Evolutionary conservation across 495 filamentous ascomycete species (phyloP), one percentile per base, ranked within the genome.

Genomic region (Lichina pygmaea): DNA sequence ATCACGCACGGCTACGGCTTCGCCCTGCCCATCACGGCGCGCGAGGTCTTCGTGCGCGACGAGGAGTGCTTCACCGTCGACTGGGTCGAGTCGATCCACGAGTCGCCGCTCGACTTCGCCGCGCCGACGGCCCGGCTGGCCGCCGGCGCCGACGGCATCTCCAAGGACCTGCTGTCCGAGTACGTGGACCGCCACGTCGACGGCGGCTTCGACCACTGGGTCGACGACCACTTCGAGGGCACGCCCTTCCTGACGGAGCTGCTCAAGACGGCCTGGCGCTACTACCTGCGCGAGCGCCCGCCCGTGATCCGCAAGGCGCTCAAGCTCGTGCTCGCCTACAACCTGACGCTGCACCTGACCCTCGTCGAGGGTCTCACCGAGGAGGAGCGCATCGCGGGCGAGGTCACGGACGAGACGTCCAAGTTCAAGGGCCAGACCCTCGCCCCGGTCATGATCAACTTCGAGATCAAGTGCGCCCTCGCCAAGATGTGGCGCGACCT

Each of bases 361-460:
- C 76, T 92, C 69, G 76, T 93, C 36, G 80, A 92, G 57, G 82
- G 84, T 33, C 67, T 81, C 48, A 75, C 77, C n/a, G 75, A 79
- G 33, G 81, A 93, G 54, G 72, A 82, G 49, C 58, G 64, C 16
- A 70, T 84, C 61, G 61, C 75, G 43, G 85, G 85, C 52, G 76
- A 77, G 64, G 85, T 93, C 48, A 66, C 81, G 34, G 75, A 81
- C 50, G 66, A 74, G 46, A 65, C 70, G 31, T 86, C 81, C 46
- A 85, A 77, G 50, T 92, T 77, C 68, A 69, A 64, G 48, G 85
- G 85, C 56, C 85, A 86, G 68, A 84, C 73, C 30, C 71, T 89
- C 51, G 85, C 85, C 12, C 85, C 85, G 3, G 82, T 93, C 50
- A 89, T 93, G 84, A 86, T 93, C 72, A 93, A 93, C 65, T 93